Percentiles rank a stretch among this genome's conserved stretches.
Evolutionary conservation across 306 rosid genomes (phyloP).

Genomic region (Castanea crenata): DNA sequence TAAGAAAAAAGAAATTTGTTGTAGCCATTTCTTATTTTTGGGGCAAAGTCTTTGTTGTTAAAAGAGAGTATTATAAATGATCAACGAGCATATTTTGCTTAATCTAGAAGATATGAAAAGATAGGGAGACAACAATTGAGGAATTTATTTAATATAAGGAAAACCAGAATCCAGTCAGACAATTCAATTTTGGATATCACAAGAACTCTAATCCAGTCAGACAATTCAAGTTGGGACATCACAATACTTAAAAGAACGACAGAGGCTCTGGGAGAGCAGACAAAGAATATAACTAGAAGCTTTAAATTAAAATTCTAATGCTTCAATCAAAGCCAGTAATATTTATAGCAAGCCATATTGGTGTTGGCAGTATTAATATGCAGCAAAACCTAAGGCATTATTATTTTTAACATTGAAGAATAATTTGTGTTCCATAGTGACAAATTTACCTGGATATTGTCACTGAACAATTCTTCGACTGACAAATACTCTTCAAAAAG

Average conservation of each 20-base stretch:
- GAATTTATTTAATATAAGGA: not conserved
- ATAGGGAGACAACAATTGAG: not conserved
- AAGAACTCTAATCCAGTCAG: not conserved
- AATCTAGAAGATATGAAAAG: conserved; percentile 6
- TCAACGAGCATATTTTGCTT: not conserved
- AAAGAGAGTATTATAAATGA: conserved; percentile 20
- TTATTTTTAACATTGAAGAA: not conserved
- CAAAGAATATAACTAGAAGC: not conserved
- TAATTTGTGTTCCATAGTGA: conserved; percentile 2
- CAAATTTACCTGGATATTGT: conserved; percentile 74
- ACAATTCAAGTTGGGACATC: conserved; percentile 9
- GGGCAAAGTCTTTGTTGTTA: no score
- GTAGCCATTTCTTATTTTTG: no score
- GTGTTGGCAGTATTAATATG: conserved; percentile 17
- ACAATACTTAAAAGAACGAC: not conserved
- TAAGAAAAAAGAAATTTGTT: no score
- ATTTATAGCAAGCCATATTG: conserved; percentile 17
- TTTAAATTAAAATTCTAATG: not conserved
- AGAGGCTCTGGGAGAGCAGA: not conserved
- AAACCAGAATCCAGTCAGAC: conserved; percentile 11
- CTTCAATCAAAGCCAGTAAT: not conserved
- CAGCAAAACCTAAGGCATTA: conserved; percentile 1
- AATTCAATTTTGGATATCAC: conserved; percentile 4
- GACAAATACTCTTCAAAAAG: conserved; percentile 88
- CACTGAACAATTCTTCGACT: conserved; percentile 90